Percentiles rank a stretch among this genome's conserved stretches.
phyloP scores from a whole-genome alignment of 768 basidiomycete species.

The Tephrocybe sp. region DNA sequence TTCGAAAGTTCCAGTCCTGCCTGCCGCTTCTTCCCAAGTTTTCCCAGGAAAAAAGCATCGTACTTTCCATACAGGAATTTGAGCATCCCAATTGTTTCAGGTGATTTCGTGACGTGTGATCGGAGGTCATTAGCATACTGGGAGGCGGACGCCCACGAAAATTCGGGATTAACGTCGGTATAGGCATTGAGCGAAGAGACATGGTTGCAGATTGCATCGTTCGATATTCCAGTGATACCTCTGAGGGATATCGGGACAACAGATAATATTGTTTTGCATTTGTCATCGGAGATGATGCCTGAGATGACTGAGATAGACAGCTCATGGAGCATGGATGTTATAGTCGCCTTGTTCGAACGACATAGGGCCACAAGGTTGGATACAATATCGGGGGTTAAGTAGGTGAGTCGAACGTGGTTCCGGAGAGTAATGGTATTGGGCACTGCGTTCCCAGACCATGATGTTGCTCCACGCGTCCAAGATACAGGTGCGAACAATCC shows the following conservation, averaged over 20 bases:
- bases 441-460: constrained; percentile 33
- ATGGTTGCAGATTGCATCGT: constrained; percentile 31
- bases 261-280: constrained; percentile 18
- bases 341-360: constrained; percentile 26
- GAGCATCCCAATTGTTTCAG: constrained; percentile 30
- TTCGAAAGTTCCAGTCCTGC: constrained; percentile 37
- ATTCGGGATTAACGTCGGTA: constrained; percentile 20
- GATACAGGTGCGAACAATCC: constrained; percentile 26
- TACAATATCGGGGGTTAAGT: constrained; percentile 20
- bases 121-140: constrained; percentile 26
- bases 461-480: constrained; percentile 21
- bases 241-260: constrained; percentile 33
- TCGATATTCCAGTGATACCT: constrained; percentile 22
- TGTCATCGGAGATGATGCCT: constrained; percentile 16
- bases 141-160: constrained; percentile 32
- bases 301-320: constrained; percentile 28
- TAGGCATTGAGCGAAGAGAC: constrained; percentile 24
- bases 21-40: constrained; percentile 31
- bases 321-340: constrained; percentile 30
- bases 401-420: constrained; percentile 25
- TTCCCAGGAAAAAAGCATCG: constrained; percentile 23
- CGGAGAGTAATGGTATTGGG: constrained; percentile 13
- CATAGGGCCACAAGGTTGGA: constrained; percentile 23
- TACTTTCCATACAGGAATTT: constrained; percentile 31
- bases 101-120: constrained; percentile 14